These are phyloP conservation scores for Thelephora terrestris DNA, from an alignment of 1,284 basidiomycete species.

Conservation along the genomic window DNA sequence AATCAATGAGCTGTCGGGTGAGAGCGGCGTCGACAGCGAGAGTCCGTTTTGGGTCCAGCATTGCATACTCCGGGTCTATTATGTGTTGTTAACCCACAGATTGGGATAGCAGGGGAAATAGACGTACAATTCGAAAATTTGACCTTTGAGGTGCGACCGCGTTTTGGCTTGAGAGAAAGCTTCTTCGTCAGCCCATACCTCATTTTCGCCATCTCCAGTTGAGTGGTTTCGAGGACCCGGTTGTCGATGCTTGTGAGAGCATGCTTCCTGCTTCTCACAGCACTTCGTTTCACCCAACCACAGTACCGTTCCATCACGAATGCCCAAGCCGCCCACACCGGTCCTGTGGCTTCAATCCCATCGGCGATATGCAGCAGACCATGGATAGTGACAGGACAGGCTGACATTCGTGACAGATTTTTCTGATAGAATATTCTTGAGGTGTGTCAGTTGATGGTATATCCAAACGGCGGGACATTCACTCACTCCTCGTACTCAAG, in stretches of 20 bases:
- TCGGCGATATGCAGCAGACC: slow-evolving; percentile 26
- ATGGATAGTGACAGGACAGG: slow-evolving; percentile 27
- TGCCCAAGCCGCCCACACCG: slow-evolving; percentile 29
- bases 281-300: slow-evolving; percentile 16
- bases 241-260: slow-evolving; percentile 20
- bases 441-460: not conserved
- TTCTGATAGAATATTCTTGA: slow-evolving; percentile 27
- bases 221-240: slow-evolving; percentile 9
- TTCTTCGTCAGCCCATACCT: not conserved
- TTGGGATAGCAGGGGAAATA: no score
- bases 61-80: no score
- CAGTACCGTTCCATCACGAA: slow-evolving; percentile 31
- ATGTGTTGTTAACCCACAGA: no score
- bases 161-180: no score
- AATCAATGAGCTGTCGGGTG: no score
- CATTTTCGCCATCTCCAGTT: not conserved
- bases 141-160: not conserved
- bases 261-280: slow-evolving; percentile 13
- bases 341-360: slow-evolving; percentile 22
- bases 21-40: no score
- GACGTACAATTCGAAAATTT: no score
- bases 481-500: slow-evolving; percentile 19
- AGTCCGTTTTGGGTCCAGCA: no score
- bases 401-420: slow-evolving; percentile 16
- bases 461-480: not conserved